A percentile compares a stretch with the other conserved stretches of the same genome.
phyloP scores from a whole-genome alignment of 441 rosid species.

The Sinapis alba region DNA sequence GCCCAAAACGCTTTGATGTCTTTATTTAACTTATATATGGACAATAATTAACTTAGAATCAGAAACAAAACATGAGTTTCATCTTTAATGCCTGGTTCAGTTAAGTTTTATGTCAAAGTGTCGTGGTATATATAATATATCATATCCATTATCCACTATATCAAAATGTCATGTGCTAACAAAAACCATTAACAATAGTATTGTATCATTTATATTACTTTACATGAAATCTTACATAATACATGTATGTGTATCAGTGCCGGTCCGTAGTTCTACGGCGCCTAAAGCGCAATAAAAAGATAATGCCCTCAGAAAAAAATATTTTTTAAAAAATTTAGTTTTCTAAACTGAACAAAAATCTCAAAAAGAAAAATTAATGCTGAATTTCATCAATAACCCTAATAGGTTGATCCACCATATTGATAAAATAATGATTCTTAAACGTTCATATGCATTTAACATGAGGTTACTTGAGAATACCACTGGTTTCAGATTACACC shows the following conservation, averaged over 20 bases:
- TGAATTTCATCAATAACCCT: too few species aligned
- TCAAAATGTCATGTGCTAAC: conserved; percentile 7
- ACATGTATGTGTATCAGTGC: not conserved
- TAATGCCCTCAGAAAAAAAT: too few species aligned
- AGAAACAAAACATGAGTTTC: conserved; percentile 14
- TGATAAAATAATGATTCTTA: too few species aligned
- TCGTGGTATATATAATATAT: conserved; percentile 28
- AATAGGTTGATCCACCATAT: too few species aligned
- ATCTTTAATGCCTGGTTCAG: conserved; percentile 19
- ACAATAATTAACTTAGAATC: not conserved
- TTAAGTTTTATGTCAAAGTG: conserved; percentile 23
- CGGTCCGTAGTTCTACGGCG: too few species aligned
- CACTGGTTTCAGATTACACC: too few species aligned
- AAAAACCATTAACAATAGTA: not conserved
- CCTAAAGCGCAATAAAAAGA: too few species aligned
- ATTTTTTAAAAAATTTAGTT: too few species aligned
- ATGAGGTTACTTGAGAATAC: too few species aligned
- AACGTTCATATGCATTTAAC: too few species aligned
- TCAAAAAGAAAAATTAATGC: too few species aligned
- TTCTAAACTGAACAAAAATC: too few species aligned
- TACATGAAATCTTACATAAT: conserved; percentile 30
- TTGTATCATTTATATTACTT: not conserved
- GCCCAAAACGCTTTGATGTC: not conserved
- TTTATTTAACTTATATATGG: not conserved
- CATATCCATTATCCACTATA: conserved; percentile 1